Percentiles rank a stretch among this genome's conserved stretches.
Conservation (phyloP, 257 asterid genomes). For the Ligustrum vulgare region DNA sequence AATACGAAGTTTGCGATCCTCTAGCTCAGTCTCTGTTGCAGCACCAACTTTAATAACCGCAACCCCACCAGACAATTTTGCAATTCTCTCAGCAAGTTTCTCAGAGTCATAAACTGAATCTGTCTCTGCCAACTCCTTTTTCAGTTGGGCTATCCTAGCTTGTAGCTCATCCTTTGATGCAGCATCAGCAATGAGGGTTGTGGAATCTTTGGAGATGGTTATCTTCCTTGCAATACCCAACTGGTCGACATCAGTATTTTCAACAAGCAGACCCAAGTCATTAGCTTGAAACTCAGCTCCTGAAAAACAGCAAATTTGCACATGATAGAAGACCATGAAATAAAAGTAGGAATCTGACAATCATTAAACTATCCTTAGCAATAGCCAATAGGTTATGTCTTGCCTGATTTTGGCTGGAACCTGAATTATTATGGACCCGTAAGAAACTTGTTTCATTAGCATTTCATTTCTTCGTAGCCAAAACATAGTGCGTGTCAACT, state of each 20-base stretch:
- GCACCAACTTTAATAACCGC: slow-evolving; percentile 99
- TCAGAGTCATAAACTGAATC: slow-evolving; percentile 83
- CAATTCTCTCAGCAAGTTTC: slow-evolving; percentile 94
- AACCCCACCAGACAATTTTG: slow-evolving; percentile 93
- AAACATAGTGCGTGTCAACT: background rate
- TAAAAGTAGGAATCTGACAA: background rate
- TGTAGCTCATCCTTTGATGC: slow-evolving; percentile 97
- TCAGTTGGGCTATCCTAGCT: slow-evolving; percentile 82
- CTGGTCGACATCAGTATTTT: slow-evolving; percentile 74
- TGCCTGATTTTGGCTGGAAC: background rate
- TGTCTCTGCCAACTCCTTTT: slow-evolving; percentile 68
- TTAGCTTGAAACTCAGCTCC: slow-evolving; percentile 93
- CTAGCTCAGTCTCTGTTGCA: slow-evolving; percentile 94
- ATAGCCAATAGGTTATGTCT: background rate
- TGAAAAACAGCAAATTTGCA: slow-evolving; percentile 26
- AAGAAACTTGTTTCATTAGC: background rate
- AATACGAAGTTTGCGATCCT: slow-evolving; percentile 88
- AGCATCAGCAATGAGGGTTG: slow-evolving; percentile 86
- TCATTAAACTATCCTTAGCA: background rate
- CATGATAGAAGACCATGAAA: background rate
- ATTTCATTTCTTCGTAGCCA: background rate
- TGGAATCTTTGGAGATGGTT: slow-evolving; percentile 73
- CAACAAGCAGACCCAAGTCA: slow-evolving; percentile 82
- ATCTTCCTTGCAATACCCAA: slow-evolving; percentile 89
- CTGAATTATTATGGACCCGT: background rate